These are phyloP conservation scores for Brassica cretica DNA, from an alignment of 345 rosid species.

Conservation along the genomic window DNA sequence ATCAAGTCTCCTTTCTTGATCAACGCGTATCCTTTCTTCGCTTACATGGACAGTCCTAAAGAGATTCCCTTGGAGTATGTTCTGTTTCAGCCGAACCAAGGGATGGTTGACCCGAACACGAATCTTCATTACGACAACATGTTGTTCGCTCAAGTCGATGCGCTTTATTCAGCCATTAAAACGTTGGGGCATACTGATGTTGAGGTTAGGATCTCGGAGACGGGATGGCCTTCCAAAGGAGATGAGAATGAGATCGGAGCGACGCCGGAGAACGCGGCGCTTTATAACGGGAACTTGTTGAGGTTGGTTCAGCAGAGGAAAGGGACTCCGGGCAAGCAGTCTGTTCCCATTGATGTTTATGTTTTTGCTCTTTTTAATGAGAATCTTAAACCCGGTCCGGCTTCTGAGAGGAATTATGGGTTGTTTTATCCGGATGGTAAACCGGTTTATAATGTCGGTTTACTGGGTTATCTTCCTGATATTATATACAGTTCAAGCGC, in stretches of 20 bases:
- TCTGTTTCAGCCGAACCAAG: conserved; percentile 77
- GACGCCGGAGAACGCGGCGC: conserved; percentile 66
- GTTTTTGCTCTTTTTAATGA: conserved; percentile 94
- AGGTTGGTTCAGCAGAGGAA: conserved; percentile 49
- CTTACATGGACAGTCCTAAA: conserved; percentile 61
- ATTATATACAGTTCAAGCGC: conserved; percentile 46
- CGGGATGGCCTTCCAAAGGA: conserved; percentile 98
- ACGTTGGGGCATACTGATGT: conserved; percentile 69
- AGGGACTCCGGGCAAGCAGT: conserved; percentile 78
- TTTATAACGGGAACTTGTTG: conserved; percentile 72
- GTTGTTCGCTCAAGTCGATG: conserved; percentile 93
- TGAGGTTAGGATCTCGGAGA: conserved; percentile 76
- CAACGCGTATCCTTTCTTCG: conserved; percentile 86
- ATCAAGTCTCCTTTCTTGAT: conserved; percentile 70
- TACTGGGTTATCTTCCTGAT: conserved; percentile 66
- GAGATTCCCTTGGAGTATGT: conserved; percentile 64
- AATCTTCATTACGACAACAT: conserved; percentile 81
- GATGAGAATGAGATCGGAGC: conserved; percentile 78
- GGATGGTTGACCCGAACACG: conserved; percentile 58
- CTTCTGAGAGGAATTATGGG: conserved; percentile 91
- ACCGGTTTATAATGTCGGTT: conserved; percentile 75
- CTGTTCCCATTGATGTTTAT: conserved; percentile 61
- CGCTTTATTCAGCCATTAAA: conserved; percentile 75
- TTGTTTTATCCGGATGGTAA: conserved; percentile 79
- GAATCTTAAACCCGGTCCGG: conserved; percentile 81